Evolutionary conservation across 129 eudicot species (phyloP).

Genomic region (Lonicera japonica): DNA sequence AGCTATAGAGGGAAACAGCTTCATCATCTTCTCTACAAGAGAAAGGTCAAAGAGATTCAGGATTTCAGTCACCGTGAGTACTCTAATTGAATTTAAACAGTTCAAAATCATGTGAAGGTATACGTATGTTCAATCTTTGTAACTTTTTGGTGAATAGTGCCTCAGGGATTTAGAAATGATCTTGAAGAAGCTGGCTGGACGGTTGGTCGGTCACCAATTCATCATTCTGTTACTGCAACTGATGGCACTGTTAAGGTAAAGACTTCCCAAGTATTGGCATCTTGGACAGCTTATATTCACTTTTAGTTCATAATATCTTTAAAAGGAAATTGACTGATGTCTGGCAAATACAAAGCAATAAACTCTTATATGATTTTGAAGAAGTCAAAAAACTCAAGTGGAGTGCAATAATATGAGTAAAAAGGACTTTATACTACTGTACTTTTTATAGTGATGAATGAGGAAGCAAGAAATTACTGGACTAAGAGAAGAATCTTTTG

Average conservation of each 20-base stretch:
- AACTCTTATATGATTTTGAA: too few species aligned
- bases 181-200: constrained; percentile 86
- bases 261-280: too few species aligned
- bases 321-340: too few species aligned
- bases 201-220: constrained; percentile 81
- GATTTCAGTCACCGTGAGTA: constrained; percentile 62
- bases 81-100: background rate
- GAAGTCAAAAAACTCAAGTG: too few species aligned
- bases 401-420: too few species aligned
- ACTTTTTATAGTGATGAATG: too few species aligned
- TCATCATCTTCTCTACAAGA: constrained; percentile 82
- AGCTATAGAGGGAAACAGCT: constrained; percentile 90
- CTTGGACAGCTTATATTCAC: too few species aligned
- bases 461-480: too few species aligned
- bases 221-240: constrained; percentile 60
- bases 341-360: too few species aligned
- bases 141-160: constrained; percentile 46
- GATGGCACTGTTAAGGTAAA: constrained; percentile 91
- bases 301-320: too few species aligned
- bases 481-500: too few species aligned
- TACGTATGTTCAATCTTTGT: background rate
- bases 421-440: too few species aligned
- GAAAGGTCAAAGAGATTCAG: constrained; percentile 70
- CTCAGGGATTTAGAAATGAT: constrained; percentile 75
- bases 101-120: background rate